phyloP scores from a whole-genome alignment of 1,139 yeast genomes.

The Scheffersomyces parashehatae region DNA sequence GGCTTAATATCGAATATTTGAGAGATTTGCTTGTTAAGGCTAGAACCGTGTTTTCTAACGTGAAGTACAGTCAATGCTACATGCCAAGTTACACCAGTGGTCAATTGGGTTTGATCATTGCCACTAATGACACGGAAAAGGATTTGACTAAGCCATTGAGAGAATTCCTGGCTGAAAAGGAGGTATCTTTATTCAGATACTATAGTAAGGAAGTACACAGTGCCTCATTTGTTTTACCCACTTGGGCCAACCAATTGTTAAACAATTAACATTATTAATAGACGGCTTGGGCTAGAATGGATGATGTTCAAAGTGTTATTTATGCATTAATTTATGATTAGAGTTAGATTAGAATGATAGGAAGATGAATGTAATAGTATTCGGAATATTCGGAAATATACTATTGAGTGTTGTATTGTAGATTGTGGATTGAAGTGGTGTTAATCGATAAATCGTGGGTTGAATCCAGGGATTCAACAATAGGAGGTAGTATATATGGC shows the following conservation, averaged over 20 bases:
- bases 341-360: no score
- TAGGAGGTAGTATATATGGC: no score
- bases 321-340: no score
- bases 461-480: no score
- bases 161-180: slow-evolving; percentile 42
- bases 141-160: slow-evolving; percentile 61
- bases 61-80: slow-evolving; percentile 80
- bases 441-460: no score
- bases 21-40: slow-evolving; percentile 61
- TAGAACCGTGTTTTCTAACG: slow-evolving; percentile 70
- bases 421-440: no score
- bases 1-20: slow-evolving; percentile 79
- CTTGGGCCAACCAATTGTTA: slow-evolving; percentile 64
- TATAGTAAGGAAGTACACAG: slow-evolving; percentile 73
- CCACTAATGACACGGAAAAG: slow-evolving; percentile 59
- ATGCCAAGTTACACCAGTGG: slow-evolving; percentile 98
- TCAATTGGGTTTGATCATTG: slow-evolving; percentile 84
- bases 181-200: slow-evolving; percentile 60
- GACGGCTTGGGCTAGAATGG: no score
- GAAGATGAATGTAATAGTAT: no score
- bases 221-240: slow-evolving; percentile 83
- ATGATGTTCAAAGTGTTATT: no score
- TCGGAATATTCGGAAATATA: no score
- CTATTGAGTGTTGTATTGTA: no score
- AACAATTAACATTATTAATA: slow-evolving; percentile 3